These are phyloP conservation scores for Fusarium sarcochroum DNA, from an alignment of 2,329 filamentous ascomycete genomes.

Conservation along the genomic window DNA sequence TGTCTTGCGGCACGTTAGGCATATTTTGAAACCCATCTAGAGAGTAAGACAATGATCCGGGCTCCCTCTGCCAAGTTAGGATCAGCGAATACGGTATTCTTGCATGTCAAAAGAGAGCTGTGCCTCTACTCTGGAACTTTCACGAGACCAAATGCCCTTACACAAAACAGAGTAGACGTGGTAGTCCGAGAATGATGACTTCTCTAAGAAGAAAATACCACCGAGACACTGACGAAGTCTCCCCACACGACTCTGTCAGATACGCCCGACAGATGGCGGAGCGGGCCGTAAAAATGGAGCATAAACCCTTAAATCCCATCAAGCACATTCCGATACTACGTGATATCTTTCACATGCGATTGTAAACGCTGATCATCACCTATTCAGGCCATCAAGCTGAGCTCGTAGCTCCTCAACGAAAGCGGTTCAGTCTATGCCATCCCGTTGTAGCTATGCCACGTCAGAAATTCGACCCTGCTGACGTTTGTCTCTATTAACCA, in stretches of 20 bases:
- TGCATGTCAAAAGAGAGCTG: too few relatives aligned
- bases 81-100: too few relatives aligned
- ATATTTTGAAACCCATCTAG: too few relatives aligned
- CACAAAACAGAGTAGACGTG: too few relatives aligned
- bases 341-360: background rate
- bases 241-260: background rate
- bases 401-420: background rate
- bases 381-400: background rate
- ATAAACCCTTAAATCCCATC: too few relatives aligned
- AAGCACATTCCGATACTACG: background rate
- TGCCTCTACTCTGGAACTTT: too few relatives aligned
- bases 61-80: too few relatives aligned
- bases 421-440: background rate
- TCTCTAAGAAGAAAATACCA: background rate
- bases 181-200: background rate
- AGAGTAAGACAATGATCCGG: too few relatives aligned
- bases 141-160: too few relatives aligned
- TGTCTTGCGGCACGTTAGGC: too few relatives aligned
- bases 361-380: background rate
- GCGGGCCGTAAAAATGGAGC: background rate
- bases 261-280: background rate
- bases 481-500: background rate
- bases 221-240: background rate
- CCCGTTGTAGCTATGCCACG: background rate
- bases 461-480: background rate